Evolutionary conservation across 148 eudicot genomes (phyloP).

Genomic region (Rhododendron kiyosumense): DNA sequence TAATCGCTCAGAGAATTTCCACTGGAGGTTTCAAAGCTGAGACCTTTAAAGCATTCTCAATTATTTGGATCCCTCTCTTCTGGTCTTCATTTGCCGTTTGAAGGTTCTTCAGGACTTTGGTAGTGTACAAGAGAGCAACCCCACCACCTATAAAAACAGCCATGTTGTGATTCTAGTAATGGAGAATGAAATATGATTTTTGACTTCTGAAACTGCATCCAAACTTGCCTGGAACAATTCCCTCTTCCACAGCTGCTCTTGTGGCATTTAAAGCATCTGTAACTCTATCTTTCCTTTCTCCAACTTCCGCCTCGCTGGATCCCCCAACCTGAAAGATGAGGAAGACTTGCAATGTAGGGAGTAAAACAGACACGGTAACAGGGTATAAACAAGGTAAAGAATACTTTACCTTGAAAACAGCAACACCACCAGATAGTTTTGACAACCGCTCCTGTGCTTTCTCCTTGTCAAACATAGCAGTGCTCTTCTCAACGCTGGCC

Average conservation of each 20-base stretch:
- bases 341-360: background rate
- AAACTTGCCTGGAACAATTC: conserved; percentile 74
- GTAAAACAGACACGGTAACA: background rate
- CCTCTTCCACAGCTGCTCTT: conserved; percentile 93
- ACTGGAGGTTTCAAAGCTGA: background rate
- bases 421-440: conserved; percentile 86
- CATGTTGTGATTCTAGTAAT: background rate
- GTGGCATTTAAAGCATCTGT: conserved; percentile 95
- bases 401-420: conserved; percentile 77
- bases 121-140: conserved; percentile 86
- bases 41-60: conserved; percentile 88
- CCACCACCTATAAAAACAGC: conserved; percentile 64
- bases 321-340: conserved; percentile 67
- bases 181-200: background rate
- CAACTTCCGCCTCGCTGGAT: conserved; percentile 83
- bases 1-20: background rate
- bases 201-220: background rate
- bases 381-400: background rate
- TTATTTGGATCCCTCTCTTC: conserved; percentile 78
- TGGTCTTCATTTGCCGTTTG: conserved; percentile 69
- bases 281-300: conserved; percentile 94
- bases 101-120: conserved; percentile 59
- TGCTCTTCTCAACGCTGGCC: conserved; percentile 58
- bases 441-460: conserved; percentile 76
- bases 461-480: conserved; percentile 86